phyloP scores from a whole-genome alignment of 441 rosid genomes.

The Lepidium campestre region DNA sequence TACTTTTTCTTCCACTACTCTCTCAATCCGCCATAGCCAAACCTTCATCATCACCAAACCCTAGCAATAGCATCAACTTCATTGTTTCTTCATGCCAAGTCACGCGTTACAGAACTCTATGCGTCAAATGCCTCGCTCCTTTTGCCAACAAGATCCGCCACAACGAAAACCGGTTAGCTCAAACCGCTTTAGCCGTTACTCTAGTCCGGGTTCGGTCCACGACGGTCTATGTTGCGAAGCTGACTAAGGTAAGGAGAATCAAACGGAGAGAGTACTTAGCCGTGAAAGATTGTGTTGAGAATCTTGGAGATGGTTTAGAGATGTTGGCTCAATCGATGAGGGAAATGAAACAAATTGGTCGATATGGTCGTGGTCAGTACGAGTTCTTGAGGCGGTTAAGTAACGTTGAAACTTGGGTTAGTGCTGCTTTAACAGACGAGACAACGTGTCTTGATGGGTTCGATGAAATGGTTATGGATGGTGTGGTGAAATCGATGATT shows the following conservation, averaged over 20 bases:
- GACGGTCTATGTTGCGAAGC: conserved; percentile 39
- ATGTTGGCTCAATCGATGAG: conserved; percentile 45
- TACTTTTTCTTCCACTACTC: conserved; percentile 23
- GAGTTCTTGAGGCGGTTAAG: conserved; percentile 72
- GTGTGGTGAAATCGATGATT: conserved; percentile 49
- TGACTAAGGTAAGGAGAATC: conserved; percentile 38
- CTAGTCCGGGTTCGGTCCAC: conserved; percentile 51
- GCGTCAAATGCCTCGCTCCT: conserved; percentile 45
- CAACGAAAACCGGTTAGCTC: conserved; percentile 53
- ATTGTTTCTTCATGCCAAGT: conserved; percentile 54
- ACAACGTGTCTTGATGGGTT: conserved; percentile 77
- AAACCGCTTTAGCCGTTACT: conserved; percentile 61
- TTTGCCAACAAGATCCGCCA: conserved; percentile 44
- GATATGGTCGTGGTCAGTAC: conserved; percentile 30
- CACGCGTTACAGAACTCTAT: conserved; percentile 62
- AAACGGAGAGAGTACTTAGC: conserved; percentile 55
- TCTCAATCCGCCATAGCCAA: conserved; percentile 25
- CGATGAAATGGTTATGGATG: conserved; percentile 39
- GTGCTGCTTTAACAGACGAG: conserved; percentile 78
- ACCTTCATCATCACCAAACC: conserved; percentile 27
- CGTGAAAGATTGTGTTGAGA: conserved; percentile 66
- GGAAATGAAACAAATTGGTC: conserved; percentile 42
- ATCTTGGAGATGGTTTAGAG: conserved; percentile 59
- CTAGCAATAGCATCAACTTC: conserved; percentile 37
- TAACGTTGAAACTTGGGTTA: conserved; percentile 86